A percentile compares a stretch with the other conserved stretches of the same genome.
Conservation (phyloP, 495 filamentous ascomycete genomes). For the Astrothelium subdiscretum region DNA sequence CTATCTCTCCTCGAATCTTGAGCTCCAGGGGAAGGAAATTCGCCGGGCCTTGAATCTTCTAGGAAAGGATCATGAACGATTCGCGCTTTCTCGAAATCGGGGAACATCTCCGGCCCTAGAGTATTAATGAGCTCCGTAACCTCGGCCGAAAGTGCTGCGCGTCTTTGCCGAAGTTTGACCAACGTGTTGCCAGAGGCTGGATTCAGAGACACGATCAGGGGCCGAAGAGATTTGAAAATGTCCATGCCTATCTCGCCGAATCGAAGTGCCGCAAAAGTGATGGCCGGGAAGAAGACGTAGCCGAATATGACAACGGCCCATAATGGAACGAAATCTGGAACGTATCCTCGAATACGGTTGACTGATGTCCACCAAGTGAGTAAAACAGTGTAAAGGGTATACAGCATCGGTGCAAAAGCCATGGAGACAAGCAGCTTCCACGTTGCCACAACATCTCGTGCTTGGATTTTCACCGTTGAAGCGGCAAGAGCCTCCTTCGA, state of each 20-base stretch:
- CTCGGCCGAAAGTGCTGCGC: constrained; percentile 62
- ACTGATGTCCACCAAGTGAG: constrained; percentile 68
- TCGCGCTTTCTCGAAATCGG: constrained; percentile 79
- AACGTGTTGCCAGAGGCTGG: constrained; percentile 77
- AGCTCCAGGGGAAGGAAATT: constrained; percentile 6
- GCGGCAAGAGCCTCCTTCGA: constrained; percentile 81
- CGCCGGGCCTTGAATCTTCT: not conserved
- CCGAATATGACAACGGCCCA: constrained; percentile 62
- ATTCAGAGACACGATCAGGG: constrained; percentile 77
- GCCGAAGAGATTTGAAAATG: constrained; percentile 86
- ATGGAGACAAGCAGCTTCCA: constrained; percentile 95
- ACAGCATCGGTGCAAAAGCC: constrained; percentile 75
- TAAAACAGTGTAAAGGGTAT: constrained; percentile 63
- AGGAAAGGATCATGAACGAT: constrained; percentile 51
- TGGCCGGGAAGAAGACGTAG: constrained; percentile 70
- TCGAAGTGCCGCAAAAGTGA: constrained; percentile 87
- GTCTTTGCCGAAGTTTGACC: constrained; percentile 60
- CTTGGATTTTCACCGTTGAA: constrained; percentile 88
- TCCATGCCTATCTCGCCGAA: constrained; percentile 98
- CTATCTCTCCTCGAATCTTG: not conserved
- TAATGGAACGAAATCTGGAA: constrained; percentile 70
- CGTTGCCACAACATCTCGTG: constrained; percentile 89
- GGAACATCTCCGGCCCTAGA: constrained; percentile 90
- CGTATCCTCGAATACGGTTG: constrained; percentile 66
- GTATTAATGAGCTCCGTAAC: constrained; percentile 90